Percentiles rank a stretch among this genome's conserved stretches.
Evolutionary conservation across 2,329 filamentous ascomycete genomes (phyloP).

Genomic region (Blumeriella jaapii): DNA sequence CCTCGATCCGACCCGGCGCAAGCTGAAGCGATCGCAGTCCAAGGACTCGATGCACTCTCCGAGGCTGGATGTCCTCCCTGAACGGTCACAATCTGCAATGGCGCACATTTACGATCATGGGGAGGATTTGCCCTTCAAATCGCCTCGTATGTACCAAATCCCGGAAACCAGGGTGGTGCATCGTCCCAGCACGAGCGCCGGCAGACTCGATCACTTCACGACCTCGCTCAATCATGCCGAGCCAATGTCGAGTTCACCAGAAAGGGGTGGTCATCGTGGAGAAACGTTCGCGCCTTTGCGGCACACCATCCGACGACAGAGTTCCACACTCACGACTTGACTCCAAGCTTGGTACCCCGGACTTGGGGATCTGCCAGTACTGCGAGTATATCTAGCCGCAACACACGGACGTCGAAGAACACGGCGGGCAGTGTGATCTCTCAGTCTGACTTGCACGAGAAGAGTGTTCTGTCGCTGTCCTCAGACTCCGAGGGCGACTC

Average conservation of each 20-base stretch:
- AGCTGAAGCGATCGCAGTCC: conserved; percentile 18
- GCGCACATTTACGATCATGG: too few relatives aligned
- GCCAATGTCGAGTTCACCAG: conserved; percentile 1
- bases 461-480: conserved; percentile 26
- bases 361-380: conserved; percentile 21
- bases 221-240: not conserved
- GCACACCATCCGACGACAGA: too few relatives aligned
- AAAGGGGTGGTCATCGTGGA: conserved; percentile 21
- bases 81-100: too few relatives aligned
- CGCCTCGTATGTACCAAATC: too few relatives aligned
- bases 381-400: conserved; percentile 25
- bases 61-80: conserved; percentile 11
- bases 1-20: conserved; percentile 11
- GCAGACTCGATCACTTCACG: too few relatives aligned
- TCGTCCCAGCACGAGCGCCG: not conserved
- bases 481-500: conserved; percentile 25
- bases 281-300: too few relatives aligned
- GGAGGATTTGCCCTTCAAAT: too few relatives aligned
- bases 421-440: conserved; percentile 23
- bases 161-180: conserved; percentile 19
- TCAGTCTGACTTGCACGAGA: conserved; percentile 22
- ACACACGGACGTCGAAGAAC: conserved; percentile 23
- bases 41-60: conserved; percentile 23
- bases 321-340: too few relatives aligned
- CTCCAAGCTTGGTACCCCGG: conserved; percentile 2